Base-by-base conservation (phyloP, 768 basidiomycete species). In the Agaricus blazei region DNA sequence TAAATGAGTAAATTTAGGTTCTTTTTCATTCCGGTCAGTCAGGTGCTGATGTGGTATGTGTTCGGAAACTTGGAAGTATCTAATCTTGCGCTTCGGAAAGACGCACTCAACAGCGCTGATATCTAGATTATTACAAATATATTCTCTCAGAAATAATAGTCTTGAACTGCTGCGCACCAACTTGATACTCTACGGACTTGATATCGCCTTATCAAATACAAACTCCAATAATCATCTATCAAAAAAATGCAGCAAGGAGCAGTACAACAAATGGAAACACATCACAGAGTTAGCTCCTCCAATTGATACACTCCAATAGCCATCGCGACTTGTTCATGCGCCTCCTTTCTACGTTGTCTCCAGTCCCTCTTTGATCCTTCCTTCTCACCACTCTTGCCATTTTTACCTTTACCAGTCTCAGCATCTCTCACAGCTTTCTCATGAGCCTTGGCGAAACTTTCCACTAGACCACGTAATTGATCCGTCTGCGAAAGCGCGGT, bases 291-390 rank as follows among this genome's bases (percentile, higher is more conserved):
- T 59, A 92, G 72, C 62, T 89, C 85, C 61, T 91, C 89, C 57
- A 91, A 64, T 67, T 81, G 83, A 68, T 91, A 90, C 60, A 83
- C 61, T 23, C 87, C 86, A 52, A 89, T 73, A 34, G 74, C 75
- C 52, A 82, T 72, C 29, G 70, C 74, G 19, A 75, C 73, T 56
- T 76, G 79, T 59, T 83, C 80, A 36, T 75, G 76, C n/a, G 72
- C 74, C 59, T 74, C 68, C 66, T 79, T 83, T 63, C 71, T 75
- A 63, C 81, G 71, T 67, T 74, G 76, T 59, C 73, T 77, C 81
- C 77, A 79, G 63, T 83, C 82, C 4, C 60, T 63, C 52, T 77
- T 61, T 51, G 65, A 62, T 51, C 55, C 70, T 62, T 63, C 67
- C 46, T 63, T 67, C 55, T 62, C 67, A 59, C 66, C 66, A 61